Evolutionary conservation across 805 yeast species (phyloP).

Genomic region (Wilhelminamyces savonicus): DNA sequence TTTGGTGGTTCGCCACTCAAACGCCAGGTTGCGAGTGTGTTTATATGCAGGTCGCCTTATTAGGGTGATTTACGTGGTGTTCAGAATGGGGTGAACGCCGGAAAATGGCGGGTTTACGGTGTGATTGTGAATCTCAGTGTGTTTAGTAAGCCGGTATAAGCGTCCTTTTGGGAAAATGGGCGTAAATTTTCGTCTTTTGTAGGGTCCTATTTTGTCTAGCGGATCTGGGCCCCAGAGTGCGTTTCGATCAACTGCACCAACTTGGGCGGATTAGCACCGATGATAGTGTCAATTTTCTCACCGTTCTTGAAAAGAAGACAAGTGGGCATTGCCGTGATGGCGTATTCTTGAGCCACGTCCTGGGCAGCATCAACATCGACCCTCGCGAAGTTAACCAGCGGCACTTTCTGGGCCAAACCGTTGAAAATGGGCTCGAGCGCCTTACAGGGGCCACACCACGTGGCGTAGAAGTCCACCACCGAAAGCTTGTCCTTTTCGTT

Average conservation of each 20-base stretch:
- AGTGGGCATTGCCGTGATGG: constrained; percentile 73
- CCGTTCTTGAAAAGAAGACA: constrained; percentile 59
- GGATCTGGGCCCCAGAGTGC: constrained; percentile 22
- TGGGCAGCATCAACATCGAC: constrained; percentile 63
- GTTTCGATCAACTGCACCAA: constrained; percentile 22
- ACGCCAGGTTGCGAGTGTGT: too few species aligned
- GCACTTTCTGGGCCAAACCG: constrained; percentile 32
- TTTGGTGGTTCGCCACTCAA: too few species aligned
- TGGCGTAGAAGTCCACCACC: constrained; percentile 61
- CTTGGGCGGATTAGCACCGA: constrained; percentile 56
- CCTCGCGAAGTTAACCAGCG: constrained; percentile 55
- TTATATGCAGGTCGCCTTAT: too few species aligned
- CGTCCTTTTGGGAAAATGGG: too few species aligned
- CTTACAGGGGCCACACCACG: constrained; percentile 78
- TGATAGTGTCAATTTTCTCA: constrained; percentile 46
- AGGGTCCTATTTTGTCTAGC: constrained; percentile 4
- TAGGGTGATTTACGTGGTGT: too few species aligned
- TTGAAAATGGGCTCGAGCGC: constrained; percentile 58
- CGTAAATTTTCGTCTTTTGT: too few species aligned
- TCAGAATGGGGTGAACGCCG: too few species aligned
- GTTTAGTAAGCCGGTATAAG: too few species aligned
- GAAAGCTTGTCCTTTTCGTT: constrained; percentile 31
- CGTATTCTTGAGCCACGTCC: constrained; percentile 56
- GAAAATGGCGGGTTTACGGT: too few species aligned
- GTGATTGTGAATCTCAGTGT: too few species aligned